phyloP scores from a whole-genome alignment of 768 basidiomycete species.

The Boletus pseudo-olivaceus region DNA sequence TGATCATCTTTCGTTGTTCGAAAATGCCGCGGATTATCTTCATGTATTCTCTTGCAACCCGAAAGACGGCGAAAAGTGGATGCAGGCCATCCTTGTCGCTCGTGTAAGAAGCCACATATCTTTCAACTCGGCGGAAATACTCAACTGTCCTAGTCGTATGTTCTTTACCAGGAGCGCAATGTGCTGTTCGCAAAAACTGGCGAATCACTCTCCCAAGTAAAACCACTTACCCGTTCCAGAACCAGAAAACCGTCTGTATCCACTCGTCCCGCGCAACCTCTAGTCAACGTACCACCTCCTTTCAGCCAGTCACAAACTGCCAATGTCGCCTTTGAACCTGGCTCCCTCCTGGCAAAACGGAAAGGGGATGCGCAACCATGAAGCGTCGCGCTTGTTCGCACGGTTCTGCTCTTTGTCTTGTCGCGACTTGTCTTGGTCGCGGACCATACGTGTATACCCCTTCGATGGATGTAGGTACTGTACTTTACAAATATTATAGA shows the following conservation, averaged over 20 bases:
- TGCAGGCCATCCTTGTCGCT: slow-evolving; percentile 76
- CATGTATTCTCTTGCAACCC: slow-evolving; percentile 81
- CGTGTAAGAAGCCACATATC: slow-evolving; percentile 49
- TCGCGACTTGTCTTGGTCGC: slow-evolving; percentile 7
- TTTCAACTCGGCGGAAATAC: not conserved
- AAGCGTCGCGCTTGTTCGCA: not conserved
- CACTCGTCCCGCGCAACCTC: slow-evolving; percentile 42
- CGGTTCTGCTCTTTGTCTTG: not conserved
- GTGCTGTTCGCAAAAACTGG: slow-evolving; percentile 41
- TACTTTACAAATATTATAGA: slow-evolving; percentile 24
- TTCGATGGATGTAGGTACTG: slow-evolving; percentile 17
- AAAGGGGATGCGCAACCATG: slow-evolving; percentile 28
- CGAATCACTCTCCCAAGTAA: slow-evolving; percentile 26
- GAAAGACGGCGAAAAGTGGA: slow-evolving; percentile 71
- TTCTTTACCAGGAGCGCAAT: slow-evolving; percentile 75
- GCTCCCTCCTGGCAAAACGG: slow-evolving; percentile 64
- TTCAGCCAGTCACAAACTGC: slow-evolving; percentile 28
- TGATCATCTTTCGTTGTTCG: slow-evolving; percentile 82
- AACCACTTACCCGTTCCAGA: slow-evolving; percentile 35
- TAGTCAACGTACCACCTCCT: slow-evolving; percentile 46
- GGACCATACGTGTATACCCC: slow-evolving; percentile 11
- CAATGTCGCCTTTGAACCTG: slow-evolving; percentile 63
- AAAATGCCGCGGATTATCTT: slow-evolving; percentile 82
- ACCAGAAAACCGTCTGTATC: slow-evolving; percentile 36
- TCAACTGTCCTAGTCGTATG: slow-evolving; percentile 60